Evolutionary conservation across 345 rosid species (phyloP), one percentile per base, ranked within the genome.

Genomic region (Linum lewisii): DNA sequence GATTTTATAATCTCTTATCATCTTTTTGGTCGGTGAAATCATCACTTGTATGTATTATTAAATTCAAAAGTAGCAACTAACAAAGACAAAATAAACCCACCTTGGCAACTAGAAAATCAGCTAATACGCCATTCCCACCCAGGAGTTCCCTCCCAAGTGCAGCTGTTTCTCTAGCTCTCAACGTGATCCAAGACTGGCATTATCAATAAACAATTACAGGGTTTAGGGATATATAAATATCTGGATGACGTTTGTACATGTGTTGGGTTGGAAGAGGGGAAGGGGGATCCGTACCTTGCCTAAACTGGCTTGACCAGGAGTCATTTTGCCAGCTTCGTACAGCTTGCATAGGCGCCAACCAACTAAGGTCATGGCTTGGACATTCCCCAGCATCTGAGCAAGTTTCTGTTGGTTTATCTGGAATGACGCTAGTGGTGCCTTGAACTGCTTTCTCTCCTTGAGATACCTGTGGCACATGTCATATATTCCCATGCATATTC

Each of bases 381-480:
- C 73, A 73, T 89, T 82, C 20, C 97, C 92, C 63, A 90, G 77
- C 85, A 93, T 89, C 58, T 72, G 74, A 44, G 85, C 91, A 62
- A 93, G 97, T 76, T 89, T 93, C 79, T 84, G 92, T 66, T 93
- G 99, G 78, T 82, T 88, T 58, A 88, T 51, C 67, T 85, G 99
- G 72, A 87, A 90, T 61, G 99, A 87, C 54, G 96, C 99, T 76
- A 93, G 71, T 23, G 96, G 97, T 60, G 90, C 97, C 80, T 95
- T 95, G 74, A 93, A 93, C 78, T 90, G 99, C 74, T 84, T 85
- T 72, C 99, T 84, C 84, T 93, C 97, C 71, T 75, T 79, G 58
- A 87, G 73, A 73, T 93, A 93, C 95, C 98, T 86, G 75, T 82
- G 91, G 63, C 99, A 93, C 90, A 93, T 87, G 67, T 89, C 97